Evolutionary conservation across 2,329 filamentous ascomycete genomes (phyloP), one percentile per base, ranked within the genome.

Genomic region (Ustulina deusta): DNA sequence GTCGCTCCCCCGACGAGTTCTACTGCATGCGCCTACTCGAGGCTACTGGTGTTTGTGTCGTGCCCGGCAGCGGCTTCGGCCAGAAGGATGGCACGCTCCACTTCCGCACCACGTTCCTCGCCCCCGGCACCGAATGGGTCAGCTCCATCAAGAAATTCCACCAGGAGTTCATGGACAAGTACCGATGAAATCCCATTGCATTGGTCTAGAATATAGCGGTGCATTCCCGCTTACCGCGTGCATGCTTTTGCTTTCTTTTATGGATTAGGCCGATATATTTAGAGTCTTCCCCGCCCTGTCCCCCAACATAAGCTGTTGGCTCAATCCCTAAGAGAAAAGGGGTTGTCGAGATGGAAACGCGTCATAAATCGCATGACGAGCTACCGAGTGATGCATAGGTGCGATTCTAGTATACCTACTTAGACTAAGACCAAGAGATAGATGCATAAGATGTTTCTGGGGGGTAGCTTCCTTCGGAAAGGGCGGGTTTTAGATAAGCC

Each of bases 71-170:
- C 65, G 96, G 96, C 0, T 99, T 99, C 78, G 96, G 96, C 6
- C 96, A 99, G 84, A 94, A 91, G 82, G 92, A 96, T 76, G 91
- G 91, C 75, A 96, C 93, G 0, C 84, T 96, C 76, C 96, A 99
- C 83, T 97, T 99, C 87, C 87, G 96, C 70, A 99, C 96, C 3
- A 99, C 96, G 0, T 99, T 99, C 86, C 84, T 99, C 46, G 95
- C 96, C 0, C 96, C 96, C 0, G 96, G 96, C 15, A 98, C 95
- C 1, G 94, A 97, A 75, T 99, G 96, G 96, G 90, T 97, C 6
- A 89, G 90, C 57, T 87, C 91, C 72, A 93, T 98, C 74, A 88
- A 91, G 74, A 92, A 93, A 81, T 99, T 99, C 83, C 96, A 99
- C 83, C 83, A 90, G 81, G 89, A 92, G 69, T 99, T 99, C 76